phyloP scores from a whole-genome alignment of 495 filamentous ascomycete species.

The Letharia lupina region DNA sequence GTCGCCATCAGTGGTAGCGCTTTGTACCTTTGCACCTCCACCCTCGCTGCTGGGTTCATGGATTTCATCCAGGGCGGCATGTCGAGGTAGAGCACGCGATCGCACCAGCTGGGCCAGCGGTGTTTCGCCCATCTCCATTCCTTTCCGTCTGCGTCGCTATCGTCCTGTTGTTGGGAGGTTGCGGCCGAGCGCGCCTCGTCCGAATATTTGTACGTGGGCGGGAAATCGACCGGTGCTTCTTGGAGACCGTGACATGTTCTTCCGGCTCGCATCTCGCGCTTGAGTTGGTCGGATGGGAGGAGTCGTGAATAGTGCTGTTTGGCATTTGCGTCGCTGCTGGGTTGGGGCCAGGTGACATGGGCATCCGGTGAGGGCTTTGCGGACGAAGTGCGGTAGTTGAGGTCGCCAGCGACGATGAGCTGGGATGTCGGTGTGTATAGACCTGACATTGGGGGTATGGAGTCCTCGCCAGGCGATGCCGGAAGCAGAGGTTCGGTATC shows the following conservation, averaged over 20 bases:
- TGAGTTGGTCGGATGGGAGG: slow-evolving; percentile 68
- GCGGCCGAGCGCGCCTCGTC: slow-evolving; percentile 37
- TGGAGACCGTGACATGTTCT: slow-evolving; percentile 64
- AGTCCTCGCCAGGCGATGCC: slow-evolving; percentile 16
- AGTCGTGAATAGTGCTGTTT: slow-evolving; percentile 52
- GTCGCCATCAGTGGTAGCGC: slow-evolving; percentile 65
- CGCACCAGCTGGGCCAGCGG: slow-evolving; percentile 91
- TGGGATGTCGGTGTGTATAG: slow-evolving; percentile 70
- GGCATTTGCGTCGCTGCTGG: slow-evolving; percentile 39
- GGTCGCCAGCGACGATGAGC: slow-evolving; percentile 79
- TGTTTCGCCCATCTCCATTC: slow-evolving; percentile 68
- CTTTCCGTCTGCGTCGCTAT: slow-evolving; percentile 32
- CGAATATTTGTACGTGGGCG: slow-evolving; percentile 85
- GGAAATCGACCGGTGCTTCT: slow-evolving; percentile 70
- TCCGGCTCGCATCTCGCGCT: slow-evolving; percentile 52
- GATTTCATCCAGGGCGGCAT: slow-evolving; percentile 42
- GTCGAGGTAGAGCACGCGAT: slow-evolving; percentile 77
- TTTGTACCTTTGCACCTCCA: slow-evolving; percentile 53
- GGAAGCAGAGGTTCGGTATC: slow-evolving; percentile 42
- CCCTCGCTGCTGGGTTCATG: slow-evolving; percentile 27
- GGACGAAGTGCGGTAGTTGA: slow-evolving; percentile 83
- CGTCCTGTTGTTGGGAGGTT: slow-evolving; percentile 21
- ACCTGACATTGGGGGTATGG: slow-evolving; percentile 27
- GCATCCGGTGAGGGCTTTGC: slow-evolving; percentile 46
- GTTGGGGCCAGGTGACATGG: slow-evolving; percentile 51